A percentile compares a stretch with the other conserved stretches of the same genome.
Evolutionary conservation across 1,139 yeast genomes (phyloP).

Genomic region (Blastobotrys apis): DNA sequence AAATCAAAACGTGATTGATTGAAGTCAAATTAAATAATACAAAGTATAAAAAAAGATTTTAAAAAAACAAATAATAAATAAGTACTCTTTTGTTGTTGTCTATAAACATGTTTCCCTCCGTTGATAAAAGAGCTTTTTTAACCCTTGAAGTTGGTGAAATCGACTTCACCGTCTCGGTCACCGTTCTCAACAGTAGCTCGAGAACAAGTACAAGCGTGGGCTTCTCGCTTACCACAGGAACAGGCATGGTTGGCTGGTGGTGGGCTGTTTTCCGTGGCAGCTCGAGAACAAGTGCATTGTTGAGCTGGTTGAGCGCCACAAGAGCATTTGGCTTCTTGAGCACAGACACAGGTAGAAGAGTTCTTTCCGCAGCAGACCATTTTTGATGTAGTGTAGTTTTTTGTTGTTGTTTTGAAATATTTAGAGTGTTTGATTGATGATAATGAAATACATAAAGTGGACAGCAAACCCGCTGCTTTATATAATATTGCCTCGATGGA

Average conservation of each 20-base stretch:
- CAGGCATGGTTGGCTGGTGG: constrained; percentile 32
- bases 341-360: constrained; percentile 36
- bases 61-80: background rate
- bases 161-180: constrained; percentile 40
- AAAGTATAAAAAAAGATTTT: too few relatives aligned
- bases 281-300: constrained; percentile 37
- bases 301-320: constrained; percentile 41
- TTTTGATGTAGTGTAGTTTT: background rate
- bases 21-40: too few relatives aligned
- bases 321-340: constrained; percentile 42
- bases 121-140: background rate
- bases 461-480: too few relatives aligned
- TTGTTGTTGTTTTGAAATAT: background rate
- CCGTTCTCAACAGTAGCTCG: constrained; percentile 33
- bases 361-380: constrained; percentile 12
- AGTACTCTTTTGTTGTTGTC: too few relatives aligned
- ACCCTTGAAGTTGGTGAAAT: constrained; percentile 37
- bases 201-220: constrained; percentile 40
- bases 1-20: too few relatives aligned
- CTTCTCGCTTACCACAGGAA: constrained; percentile 41
- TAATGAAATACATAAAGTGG: too few relatives aligned
- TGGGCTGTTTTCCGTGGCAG: constrained; percentile 37
- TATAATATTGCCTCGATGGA: too few relatives aligned
- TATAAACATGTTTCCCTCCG: too few relatives aligned
- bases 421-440: background rate